Conservation (phyloP, 75 land plant species). For the Larix kaempferi region DNA sequence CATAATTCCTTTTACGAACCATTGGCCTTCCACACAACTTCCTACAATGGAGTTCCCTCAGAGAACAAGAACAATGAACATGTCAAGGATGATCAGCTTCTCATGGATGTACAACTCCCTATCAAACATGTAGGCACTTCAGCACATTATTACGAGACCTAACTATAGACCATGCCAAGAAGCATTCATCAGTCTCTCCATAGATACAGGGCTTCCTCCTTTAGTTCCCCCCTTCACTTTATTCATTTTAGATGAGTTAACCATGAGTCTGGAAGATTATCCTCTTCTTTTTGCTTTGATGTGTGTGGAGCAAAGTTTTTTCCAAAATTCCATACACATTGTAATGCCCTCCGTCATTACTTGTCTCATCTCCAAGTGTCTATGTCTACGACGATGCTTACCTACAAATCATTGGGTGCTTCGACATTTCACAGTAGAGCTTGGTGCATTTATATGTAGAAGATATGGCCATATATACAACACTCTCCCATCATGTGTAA, state of each 20-base stretch:
- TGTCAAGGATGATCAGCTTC: slow-evolving; percentile 50
- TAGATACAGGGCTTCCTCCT: slow-evolving; percentile 95
- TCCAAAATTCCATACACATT: slow-evolving; percentile 74
- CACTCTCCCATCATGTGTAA: slow-evolving; percentile 50
- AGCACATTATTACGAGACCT: slow-evolving; percentile 58
- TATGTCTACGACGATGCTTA: too few relatives aligned
- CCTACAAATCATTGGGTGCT: too few relatives aligned
- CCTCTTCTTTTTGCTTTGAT: slow-evolving; percentile 79
- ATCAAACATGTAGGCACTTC: slow-evolving; percentile 85
- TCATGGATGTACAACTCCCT: slow-evolving; percentile 67
- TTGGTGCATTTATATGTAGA: neutral
- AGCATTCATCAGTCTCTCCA: slow-evolving; percentile 75
- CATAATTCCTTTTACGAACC: neutral
- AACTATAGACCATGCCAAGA: slow-evolving; percentile 53
- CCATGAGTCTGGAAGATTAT: slow-evolving; percentile 60
- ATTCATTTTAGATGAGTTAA: slow-evolving; percentile 92
- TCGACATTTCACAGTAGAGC: too few relatives aligned
- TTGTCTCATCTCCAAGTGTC: too few relatives aligned
- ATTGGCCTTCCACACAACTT: neutral
- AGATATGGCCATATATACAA: slow-evolving; percentile 92
- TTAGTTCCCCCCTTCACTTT: slow-evolving; percentile 87
- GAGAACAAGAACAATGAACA: slow-evolving; percentile 52
- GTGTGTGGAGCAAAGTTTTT: slow-evolving; percentile 67
- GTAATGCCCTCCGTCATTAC: slow-evolving; percentile 5
- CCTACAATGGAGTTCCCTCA: slow-evolving; percentile 48